Evolutionary conservation across 306 rosid species (phyloP), one percentile per base, ranked within the genome.

Genomic region (Vigna trinervia): DNA sequence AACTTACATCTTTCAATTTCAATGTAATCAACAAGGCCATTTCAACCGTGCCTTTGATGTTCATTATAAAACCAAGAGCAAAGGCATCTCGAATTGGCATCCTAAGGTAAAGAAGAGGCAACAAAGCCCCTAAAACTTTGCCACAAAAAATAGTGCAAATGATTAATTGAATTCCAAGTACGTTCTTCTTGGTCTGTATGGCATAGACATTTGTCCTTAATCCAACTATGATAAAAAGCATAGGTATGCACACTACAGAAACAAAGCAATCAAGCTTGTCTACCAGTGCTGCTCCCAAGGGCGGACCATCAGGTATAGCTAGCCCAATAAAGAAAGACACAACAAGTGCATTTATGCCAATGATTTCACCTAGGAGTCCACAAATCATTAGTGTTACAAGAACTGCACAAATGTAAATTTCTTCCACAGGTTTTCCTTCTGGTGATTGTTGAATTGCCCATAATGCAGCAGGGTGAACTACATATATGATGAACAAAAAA

Each of bases 281-380:
- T 12, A 78, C 86, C 14, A 91, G 11, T 45, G 93, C 85, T 8
- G 90, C 88, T 67, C 96, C 96, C 30, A 91, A 88, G 8, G 91
- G 91, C 0, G 88, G 89, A 5, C 93, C 93, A 41, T 87, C 88
- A 8, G 96, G 93, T 43, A 89, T 87, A 68, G 86, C 86, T 63
- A 91, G 54, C 23, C 96, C 96, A 6, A 91, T 68, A 47, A 87
- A 3, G 71, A 91, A 73, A 34, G 92, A 84, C n/a, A 78, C 83
- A 20, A 78, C 0, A 13, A 60, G 3, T 41, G 88, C 83, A 47
- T 46, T 70, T 19, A 79, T 0, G 19, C 96, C 96, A 19, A 89
- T 46, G 22, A 65, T 71, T 73, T 91, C 90, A 32, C 92, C 90
- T 36, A 83, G 0, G 58, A 86, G 75, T 26, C 81, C 85, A 62